A percentile compares a stretch with the other conserved stretches of the same genome.
These are phyloP conservation scores for Melampsora larici-populina DNA, from an alignment of 1,284 basidiomycete species.

Conservation along the genomic window DNA sequence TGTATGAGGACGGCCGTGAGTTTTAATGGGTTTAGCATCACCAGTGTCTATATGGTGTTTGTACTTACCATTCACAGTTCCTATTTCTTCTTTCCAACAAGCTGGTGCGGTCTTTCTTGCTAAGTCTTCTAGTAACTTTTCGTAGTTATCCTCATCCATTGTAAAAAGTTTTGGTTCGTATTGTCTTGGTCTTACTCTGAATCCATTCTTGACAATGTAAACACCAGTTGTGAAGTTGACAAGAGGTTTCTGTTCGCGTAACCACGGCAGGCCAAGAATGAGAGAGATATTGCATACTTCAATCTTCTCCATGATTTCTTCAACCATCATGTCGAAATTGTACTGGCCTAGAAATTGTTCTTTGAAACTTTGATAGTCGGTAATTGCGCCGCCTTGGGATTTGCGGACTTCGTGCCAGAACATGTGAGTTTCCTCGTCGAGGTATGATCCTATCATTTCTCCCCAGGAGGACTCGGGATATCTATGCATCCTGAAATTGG, in stretches of 20 bases:
- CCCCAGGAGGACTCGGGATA: too few species aligned
- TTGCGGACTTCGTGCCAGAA: too few species aligned
- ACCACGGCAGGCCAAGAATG: background rate
- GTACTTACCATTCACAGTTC: background rate
- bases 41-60: conserved; percentile 11
- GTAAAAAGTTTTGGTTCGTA: background rate
- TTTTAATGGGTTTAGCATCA: background rate
- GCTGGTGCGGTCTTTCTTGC: background rate
- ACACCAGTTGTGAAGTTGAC: too few species aligned
- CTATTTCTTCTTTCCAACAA: background rate
- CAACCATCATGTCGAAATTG: too few species aligned
- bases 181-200: background rate
- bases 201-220: background rate
- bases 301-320: too few species aligned
- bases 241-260: background rate
- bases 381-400: too few species aligned
- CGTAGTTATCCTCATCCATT: background rate
- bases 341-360: too few species aligned
- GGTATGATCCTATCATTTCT: too few species aligned
- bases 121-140: background rate
- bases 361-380: too few species aligned
- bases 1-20: background rate
- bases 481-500: too few species aligned
- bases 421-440: too few species aligned
- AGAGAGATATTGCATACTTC: background rate